Conservation (phyloP, 306 rosid genomes). For the Prinsepia uniflora region DNA sequence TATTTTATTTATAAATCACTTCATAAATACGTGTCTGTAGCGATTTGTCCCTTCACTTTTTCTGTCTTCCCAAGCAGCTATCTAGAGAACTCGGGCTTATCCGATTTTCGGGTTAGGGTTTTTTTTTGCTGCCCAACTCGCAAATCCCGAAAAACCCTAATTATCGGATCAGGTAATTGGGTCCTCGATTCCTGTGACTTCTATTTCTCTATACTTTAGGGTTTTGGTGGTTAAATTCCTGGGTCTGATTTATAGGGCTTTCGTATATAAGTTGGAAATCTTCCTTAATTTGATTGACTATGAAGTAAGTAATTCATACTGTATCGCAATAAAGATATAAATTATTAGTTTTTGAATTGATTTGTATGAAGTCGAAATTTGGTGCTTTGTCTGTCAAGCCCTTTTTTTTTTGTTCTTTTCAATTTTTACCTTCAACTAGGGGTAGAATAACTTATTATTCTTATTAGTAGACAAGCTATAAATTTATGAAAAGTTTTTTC, state of each 20-base stretch:
- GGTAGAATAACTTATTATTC: neutral
- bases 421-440: neutral
- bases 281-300: neutral
- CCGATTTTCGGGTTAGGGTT: constrained; percentile 39
- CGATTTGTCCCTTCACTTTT: neutral
- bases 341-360: neutral
- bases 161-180: constrained; percentile 51
- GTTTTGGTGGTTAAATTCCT: neutral
- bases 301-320: neutral
- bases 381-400: neutral
- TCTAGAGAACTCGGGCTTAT: constrained; percentile 26
- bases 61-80: constrained; percentile 26
- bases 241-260: neutral
- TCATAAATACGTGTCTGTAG: neutral
- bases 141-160: constrained; percentile 39
- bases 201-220: constrained; percentile 4
- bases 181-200: neutral
- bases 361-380: neutral
- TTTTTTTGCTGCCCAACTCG: constrained; percentile 10
- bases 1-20: neutral
- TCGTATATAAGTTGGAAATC: neutral
- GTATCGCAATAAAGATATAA: too few relatives aligned
- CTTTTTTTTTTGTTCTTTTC: neutral
- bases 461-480: neutral
- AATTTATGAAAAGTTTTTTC: neutral